A percentile compares a stretch with the other conserved stretches of the same genome.
Conservation (phyloP, 768 basidiomycete species). For the Coprinopsis sp. region DNA sequence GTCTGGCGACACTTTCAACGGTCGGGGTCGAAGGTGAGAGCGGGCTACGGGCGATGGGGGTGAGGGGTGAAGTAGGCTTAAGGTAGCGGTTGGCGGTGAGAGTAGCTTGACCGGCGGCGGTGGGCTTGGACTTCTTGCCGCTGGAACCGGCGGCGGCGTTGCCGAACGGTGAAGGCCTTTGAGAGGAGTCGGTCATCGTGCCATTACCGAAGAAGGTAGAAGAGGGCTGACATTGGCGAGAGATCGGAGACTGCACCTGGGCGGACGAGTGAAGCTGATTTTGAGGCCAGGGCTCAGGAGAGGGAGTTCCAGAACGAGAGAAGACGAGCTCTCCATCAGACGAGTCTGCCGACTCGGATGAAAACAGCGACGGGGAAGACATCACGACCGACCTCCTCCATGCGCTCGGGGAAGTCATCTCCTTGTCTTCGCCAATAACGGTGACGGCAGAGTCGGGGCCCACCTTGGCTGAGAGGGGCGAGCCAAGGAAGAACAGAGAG, state of each 20-base stretch:
- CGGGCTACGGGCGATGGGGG: conserved; percentile 11
- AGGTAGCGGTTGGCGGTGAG: conserved; percentile 7
- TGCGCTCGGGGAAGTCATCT: conserved; percentile 46
- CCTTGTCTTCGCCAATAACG: conserved; percentile 46
- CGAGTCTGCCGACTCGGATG: conserved; percentile 36
- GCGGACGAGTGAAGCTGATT: conserved; percentile 13
- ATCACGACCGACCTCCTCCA: conserved; percentile 47
- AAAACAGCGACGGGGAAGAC: conserved; percentile 43
- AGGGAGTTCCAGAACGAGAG: conserved; percentile 16
- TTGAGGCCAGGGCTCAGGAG: conserved; percentile 25
- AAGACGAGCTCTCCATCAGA: conserved; percentile 26
- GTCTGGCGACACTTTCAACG: not conserved
- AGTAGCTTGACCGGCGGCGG: no score
- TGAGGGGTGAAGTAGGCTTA: conserved; percentile 17
- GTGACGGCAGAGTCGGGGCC: conserved; percentile 37
- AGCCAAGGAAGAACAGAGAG: conserved; percentile 51
- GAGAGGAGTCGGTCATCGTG: conserved; percentile 37
- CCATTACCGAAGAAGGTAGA: conserved; percentile 36
- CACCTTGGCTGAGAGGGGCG: conserved; percentile 35
- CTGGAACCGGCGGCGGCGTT: conserved; percentile 9
- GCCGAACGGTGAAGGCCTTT: conserved; percentile 27
- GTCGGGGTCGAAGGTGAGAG: not conserved
- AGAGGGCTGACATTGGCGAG: conserved; percentile 41
- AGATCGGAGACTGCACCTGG: conserved; percentile 31
- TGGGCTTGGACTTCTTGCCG: no score